Percentiles rank a stretch among this genome's conserved stretches.
Evolutionary conservation across 2,329 filamentous ascomycete species (phyloP).

Genomic region (Fusarium pseudoanthophilum): DNA sequence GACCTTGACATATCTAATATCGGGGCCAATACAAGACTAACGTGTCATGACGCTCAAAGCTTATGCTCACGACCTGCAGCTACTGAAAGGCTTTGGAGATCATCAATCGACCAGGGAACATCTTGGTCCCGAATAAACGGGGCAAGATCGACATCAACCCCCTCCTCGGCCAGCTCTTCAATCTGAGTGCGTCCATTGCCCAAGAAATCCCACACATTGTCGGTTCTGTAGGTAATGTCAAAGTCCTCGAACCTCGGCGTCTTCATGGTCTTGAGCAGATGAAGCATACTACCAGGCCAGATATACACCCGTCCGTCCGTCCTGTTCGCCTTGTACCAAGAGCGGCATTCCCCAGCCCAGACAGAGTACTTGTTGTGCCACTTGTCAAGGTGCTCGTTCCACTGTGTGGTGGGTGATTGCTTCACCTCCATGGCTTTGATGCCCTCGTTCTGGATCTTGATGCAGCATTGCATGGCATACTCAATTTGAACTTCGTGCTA

Average conservation of each 20-base stretch:
- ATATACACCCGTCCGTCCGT: neutral
- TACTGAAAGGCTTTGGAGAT: neutral
- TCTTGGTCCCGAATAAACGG: neutral
- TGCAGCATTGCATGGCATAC: neutral
- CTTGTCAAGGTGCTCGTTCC: neutral
- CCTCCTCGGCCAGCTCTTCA: neutral
- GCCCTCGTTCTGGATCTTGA: neutral
- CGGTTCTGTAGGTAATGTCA: neutral
- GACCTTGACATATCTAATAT: rapidly evolving
- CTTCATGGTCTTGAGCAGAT: neutral
- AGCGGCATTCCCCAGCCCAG: neutral
- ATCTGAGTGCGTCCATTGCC: neutral
- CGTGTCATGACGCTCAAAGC: neutral
- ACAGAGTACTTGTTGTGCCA: neutral
- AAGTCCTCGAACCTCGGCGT: neutral
- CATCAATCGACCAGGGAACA: neutral
- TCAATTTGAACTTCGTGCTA: neutral
- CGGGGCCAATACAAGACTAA: too few relatives aligned
- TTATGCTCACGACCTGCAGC: neutral
- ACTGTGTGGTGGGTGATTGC: neutral
- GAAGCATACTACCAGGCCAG: neutral
- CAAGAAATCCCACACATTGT: neutral
- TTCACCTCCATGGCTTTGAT: neutral
- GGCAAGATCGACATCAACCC: neutral
- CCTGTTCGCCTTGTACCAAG: neutral